phyloP scores from a whole-genome alignment of 768 basidiomycete species.

The Tylopilus felleus region DNA sequence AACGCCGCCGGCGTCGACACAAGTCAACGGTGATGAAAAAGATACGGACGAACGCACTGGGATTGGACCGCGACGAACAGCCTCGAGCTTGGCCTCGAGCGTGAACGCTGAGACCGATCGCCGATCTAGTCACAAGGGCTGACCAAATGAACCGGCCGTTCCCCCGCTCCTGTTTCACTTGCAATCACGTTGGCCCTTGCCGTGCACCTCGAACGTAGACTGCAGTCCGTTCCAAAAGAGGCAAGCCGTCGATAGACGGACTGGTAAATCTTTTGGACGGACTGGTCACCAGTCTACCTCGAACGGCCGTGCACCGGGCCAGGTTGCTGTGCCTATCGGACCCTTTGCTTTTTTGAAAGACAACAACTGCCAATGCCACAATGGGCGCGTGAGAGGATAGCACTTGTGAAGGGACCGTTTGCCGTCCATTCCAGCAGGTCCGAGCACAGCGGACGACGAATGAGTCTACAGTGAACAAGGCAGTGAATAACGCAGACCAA shows the following conservation, averaged over 20 bases:
- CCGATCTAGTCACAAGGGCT: background rate
- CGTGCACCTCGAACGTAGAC: background rate
- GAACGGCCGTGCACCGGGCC: no score
- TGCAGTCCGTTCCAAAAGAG: no score
- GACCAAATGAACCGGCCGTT: background rate
- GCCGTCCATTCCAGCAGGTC: background rate
- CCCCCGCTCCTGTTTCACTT: background rate
- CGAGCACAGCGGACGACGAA: background rate
- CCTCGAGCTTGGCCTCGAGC: background rate
- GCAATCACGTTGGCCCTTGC: background rate
- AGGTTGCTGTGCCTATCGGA: background rate
- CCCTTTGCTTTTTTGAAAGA: background rate
- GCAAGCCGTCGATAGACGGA: no score
- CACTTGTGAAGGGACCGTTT: background rate
- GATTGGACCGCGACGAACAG: no score
- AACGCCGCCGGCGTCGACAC: no score
- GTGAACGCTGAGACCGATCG: background rate
- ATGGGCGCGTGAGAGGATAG: background rate
- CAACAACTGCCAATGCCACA: background rate
- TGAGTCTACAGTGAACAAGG: background rate
- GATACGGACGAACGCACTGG: no score
- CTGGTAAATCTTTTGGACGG: no score
- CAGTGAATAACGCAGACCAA: no score
- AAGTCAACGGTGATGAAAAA: no score
- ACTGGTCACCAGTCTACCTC: no score